Conservation (phyloP, 257 asterid genomes). For the Anisodus acutangulus region DNA sequence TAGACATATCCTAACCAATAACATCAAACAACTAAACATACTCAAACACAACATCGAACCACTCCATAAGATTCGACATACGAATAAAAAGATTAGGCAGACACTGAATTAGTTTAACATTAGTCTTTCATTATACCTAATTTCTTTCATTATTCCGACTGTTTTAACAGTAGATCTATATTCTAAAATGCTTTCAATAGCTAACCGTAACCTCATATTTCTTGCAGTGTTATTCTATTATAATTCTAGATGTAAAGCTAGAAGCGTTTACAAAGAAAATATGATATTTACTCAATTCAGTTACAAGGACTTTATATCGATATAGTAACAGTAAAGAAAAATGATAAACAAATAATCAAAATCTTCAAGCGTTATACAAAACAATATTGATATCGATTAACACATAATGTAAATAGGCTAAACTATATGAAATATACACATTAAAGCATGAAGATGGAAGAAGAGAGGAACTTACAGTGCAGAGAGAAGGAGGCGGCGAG, state of each 20-base stretch:
- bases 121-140: not conserved
- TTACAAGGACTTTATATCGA: not conserved
- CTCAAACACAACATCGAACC: not conserved
- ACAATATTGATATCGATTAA: not conserved
- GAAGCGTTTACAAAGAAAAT: not conserved
- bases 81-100: not conserved
- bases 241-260: not conserved
- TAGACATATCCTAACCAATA: too few relatives aligned
- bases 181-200: not conserved
- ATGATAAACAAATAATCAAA: not conserved
- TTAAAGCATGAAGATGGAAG: not conserved
- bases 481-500: slow-evolving; percentile 28
- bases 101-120: not conserved
- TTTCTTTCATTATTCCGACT: not conserved
- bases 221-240: not conserved
- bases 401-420: not conserved
- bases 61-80: not conserved
- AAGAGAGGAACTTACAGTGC: slow-evolving; percentile 7
- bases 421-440: not conserved
- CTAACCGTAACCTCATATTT: not conserved
- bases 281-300: not conserved
- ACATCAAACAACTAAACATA: not conserved
- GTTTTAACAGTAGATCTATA: not conserved
- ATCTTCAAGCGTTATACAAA: not conserved
- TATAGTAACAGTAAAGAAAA: not conserved